phyloP scores from a whole-genome alignment of 345 rosid species.

The Acer yangbiense region DNA sequence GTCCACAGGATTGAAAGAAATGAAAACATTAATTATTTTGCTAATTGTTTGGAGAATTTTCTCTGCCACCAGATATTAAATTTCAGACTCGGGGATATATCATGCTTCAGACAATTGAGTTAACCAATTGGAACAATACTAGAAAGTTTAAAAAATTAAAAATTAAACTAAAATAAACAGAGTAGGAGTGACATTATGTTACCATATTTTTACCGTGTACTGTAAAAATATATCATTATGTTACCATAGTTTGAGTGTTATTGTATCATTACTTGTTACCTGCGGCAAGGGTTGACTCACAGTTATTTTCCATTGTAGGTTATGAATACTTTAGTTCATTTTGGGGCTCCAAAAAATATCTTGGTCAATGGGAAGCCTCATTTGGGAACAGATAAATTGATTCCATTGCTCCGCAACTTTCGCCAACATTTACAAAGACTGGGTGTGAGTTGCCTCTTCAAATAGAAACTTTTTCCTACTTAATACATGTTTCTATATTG shows the following conservation, averaged over 20 bases:
- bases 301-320: constrained; percentile 45
- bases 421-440: constrained; percentile 71
- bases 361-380: constrained; percentile 94
- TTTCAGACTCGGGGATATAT: neutral
- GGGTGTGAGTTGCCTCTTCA: constrained; percentile 59
- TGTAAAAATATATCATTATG: constrained; percentile 16
- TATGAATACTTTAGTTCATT: constrained; percentile 85
- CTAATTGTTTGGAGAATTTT: neutral
- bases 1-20: neutral
- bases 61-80: neutral
- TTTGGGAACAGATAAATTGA: constrained; percentile 86
- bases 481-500: constrained; percentile 11
- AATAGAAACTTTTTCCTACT: constrained; percentile 1
- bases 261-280: neutral
- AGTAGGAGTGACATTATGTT: constrained; percentile 1
- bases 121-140: neutral
- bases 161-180: neutral
- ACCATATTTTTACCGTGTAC: neutral
- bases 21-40: neutral
- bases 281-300: neutral
- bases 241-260: neutral
- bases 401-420: constrained; percentile 84
- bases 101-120: neutral
- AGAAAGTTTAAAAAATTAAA: neutral
- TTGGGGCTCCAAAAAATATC: constrained; percentile 86